Percentiles rank a stretch among this genome's conserved stretches.
Conservation (phyloP, 164 flowering plant species). For the Umbilicus rupestris region DNA sequence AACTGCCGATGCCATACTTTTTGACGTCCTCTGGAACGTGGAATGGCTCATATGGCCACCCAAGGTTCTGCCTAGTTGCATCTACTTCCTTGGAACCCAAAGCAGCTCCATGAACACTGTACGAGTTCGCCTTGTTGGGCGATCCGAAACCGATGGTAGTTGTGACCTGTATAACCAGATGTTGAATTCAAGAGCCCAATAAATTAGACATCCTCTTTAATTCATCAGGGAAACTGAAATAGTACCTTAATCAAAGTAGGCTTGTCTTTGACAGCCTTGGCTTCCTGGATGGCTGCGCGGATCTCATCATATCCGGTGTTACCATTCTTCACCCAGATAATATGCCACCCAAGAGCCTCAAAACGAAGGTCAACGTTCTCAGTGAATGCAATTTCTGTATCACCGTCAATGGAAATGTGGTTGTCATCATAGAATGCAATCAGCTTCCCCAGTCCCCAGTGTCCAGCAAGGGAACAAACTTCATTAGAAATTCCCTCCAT, state of each 20-base stretch:
- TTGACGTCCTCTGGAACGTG: conserved; percentile 95
- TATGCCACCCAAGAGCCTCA: conserved; percentile 97
- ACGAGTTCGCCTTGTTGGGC: conserved; percentile 92
- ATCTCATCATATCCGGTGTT: conserved; percentile 94
- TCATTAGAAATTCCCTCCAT: conserved; percentile 97
- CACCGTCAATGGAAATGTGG: conserved; percentile 96
- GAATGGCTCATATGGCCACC: conserved; percentile 89
- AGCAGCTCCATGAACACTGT: conserved; percentile 91
- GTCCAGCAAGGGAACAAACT: conserved; percentile 88
- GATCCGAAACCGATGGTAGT: conserved; percentile 97
- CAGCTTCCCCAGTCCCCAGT: conserved; percentile 97
- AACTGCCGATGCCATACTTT: conserved; percentile 28
- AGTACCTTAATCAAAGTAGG: conserved; percentile 93
- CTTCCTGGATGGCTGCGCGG: conserved; percentile 93
- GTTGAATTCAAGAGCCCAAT: background rate
- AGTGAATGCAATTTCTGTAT: conserved; percentile 92
- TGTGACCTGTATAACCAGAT: conserved; percentile 47
- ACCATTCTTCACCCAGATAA: conserved; percentile 96
- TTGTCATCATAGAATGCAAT: conserved; percentile 97
- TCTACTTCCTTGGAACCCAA: conserved; percentile 95
- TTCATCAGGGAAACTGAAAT: background rate
- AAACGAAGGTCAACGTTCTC: conserved; percentile 80
- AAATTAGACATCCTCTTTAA: background rate
- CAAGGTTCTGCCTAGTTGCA: conserved; percentile 91
- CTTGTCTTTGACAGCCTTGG: conserved; percentile 79